Evolutionary conservation across 352 stramenopile species (phyloP).

Genomic region (Globisporangium heterothallicum): DNA sequence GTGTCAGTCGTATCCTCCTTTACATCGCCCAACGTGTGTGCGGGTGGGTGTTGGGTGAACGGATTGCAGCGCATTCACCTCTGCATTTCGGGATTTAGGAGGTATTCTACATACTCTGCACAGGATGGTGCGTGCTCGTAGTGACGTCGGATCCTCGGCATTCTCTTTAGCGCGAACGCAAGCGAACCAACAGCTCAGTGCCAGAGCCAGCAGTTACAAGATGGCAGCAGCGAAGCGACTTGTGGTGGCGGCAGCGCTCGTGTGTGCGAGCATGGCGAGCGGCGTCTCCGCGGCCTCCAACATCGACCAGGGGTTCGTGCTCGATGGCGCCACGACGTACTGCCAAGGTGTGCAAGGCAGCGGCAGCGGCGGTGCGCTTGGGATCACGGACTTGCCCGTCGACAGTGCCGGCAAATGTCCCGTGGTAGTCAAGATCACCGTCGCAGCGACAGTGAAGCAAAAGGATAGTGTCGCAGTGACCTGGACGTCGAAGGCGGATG

Average conservation of each 20-base stretch:
- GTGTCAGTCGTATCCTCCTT: too few relatives aligned
- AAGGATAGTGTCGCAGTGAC: constrained; percentile 46
- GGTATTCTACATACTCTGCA: too few relatives aligned
- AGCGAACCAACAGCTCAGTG: too few relatives aligned
- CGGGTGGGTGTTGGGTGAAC: too few relatives aligned
- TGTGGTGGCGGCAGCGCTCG: constrained; percentile 4
- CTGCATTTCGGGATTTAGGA: too few relatives aligned
- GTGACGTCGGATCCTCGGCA: too few relatives aligned
- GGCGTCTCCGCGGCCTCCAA: constrained; percentile 17
- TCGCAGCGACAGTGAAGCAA: constrained; percentile 37
- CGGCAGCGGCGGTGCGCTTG: constrained; percentile 23
- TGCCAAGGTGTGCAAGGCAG: constrained; percentile 45
- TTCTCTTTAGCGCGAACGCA: too few relatives aligned
- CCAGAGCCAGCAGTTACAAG: background rate
- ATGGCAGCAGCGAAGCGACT: background rate
- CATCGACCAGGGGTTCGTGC: constrained; percentile 60
- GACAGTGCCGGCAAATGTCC: constrained; percentile 55
- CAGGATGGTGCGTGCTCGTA: too few relatives aligned
- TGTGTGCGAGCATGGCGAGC: background rate
- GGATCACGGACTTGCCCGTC: constrained; percentile 36
- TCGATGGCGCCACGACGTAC: constrained; percentile 65
- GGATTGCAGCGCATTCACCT: too few relatives aligned
- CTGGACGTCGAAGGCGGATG: constrained; percentile 36
- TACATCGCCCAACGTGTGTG: too few relatives aligned
- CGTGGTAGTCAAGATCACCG: constrained; percentile 38